phyloP scores from a whole-genome alignment of 345 rosid genomes.

The Eutrema japonicum region DNA sequence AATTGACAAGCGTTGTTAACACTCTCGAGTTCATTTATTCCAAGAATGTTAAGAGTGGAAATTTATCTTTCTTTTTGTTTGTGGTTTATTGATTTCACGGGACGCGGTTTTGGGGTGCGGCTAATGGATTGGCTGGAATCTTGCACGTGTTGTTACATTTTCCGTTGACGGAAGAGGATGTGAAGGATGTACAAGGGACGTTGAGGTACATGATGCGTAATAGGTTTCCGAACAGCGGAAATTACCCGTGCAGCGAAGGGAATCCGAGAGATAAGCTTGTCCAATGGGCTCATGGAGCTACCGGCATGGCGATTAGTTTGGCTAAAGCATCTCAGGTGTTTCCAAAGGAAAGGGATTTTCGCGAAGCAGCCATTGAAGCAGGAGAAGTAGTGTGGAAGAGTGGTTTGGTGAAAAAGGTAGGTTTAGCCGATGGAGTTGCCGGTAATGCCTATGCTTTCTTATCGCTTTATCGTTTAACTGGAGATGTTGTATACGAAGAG shows the following conservation, averaged over 20 bases:
- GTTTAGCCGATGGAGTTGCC: slow-evolving; percentile 76
- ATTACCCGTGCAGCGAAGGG: slow-evolving; percentile 90
- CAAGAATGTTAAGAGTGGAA: background rate
- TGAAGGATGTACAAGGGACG: slow-evolving; percentile 74
- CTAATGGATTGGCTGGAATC: slow-evolving; percentile 91
- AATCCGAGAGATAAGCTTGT: slow-evolving; percentile 85
- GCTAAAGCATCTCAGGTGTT: slow-evolving; percentile 87
- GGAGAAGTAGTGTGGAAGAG: slow-evolving; percentile 97
- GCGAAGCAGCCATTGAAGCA: slow-evolving; percentile 86
- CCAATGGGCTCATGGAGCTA: slow-evolving; percentile 93
- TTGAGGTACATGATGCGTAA: slow-evolving; percentile 88
- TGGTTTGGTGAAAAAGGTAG: slow-evolving; percentile 77
- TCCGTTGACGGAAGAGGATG: slow-evolving; percentile 58
- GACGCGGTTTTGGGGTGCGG: slow-evolving; percentile 91
- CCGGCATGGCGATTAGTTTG: slow-evolving; percentile 72
- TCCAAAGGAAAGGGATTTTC: slow-evolving; percentile 71
- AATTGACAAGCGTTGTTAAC: background rate
- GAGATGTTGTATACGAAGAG: slow-evolving; percentile 72
- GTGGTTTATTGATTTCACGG: slow-evolving; percentile 71
- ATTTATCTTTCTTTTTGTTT: background rate
- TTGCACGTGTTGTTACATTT: slow-evolving; percentile 81
- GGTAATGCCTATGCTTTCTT: slow-evolving; percentile 90
- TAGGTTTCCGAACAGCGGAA: slow-evolving; percentile 79
- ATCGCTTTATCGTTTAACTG: slow-evolving; percentile 72
- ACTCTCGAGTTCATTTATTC: background rate